Conservation (phyloP, 345 rosid species). For the Eucalyptus coolabah region DNA sequence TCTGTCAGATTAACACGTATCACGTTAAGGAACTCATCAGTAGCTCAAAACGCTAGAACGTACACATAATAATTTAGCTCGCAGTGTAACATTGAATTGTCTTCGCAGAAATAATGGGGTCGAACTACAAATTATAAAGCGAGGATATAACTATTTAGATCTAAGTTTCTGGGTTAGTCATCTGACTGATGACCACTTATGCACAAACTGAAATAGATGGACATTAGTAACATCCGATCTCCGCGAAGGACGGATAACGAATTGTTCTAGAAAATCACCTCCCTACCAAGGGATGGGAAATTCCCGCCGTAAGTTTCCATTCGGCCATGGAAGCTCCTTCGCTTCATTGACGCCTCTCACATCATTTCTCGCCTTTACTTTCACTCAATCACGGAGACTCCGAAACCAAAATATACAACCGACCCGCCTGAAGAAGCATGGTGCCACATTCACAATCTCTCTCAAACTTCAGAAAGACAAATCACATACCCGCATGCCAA, state of each 20-base stretch:
- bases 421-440: background rate
- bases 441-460: background rate
- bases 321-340: background rate
- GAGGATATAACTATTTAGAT: background rate
- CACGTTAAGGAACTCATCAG: background rate
- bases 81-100: background rate
- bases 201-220: background rate
- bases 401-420: background rate
- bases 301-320: background rate
- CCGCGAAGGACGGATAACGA: background rate
- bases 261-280: background rate
- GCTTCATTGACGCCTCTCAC: background rate
- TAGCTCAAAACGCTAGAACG: background rate
- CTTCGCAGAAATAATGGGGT: rapidly evolving
- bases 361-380: background rate
- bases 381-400: background rate
- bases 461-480: background rate
- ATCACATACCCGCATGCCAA: background rate
- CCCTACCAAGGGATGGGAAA: background rate
- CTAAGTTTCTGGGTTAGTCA: background rate
- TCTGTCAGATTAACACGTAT: background rate
- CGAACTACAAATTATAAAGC: background rate
- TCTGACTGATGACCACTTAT: background rate
- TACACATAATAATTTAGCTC: background rate
- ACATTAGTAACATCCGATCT: background rate